Evolutionary conservation across 805 yeast species (phyloP), one percentile per base, ranked within the genome.

Genomic region (Sugiyamaella mastotermitis): DNA sequence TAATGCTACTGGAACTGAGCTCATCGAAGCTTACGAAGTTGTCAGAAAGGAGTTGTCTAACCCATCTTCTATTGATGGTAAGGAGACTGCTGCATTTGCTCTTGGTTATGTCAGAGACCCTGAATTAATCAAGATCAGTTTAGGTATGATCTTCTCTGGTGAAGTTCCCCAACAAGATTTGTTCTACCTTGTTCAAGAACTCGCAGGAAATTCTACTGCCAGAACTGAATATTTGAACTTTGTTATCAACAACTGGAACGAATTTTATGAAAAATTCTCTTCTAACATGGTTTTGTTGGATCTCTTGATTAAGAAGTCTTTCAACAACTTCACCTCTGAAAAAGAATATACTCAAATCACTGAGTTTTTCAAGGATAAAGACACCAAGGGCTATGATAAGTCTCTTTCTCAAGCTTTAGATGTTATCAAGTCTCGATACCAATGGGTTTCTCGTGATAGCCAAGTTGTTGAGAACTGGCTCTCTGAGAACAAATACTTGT

Each of bases 341-440:
- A 61, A 60, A 17, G 62, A 63, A 38, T 50, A 51, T 18, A 51
- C 45, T 9, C 72, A 68, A 35, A 61, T 71, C 20, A 55, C 55
- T 23, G 39, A 34, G 6, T 76, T 75, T 53, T 77, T 76, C 50
- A 51, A 46, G 6, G 57, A 53, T 38, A 68, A 66, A 53, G 72
- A 75, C 45, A 64, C 66, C 22, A 61, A 61, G 36, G 81, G 79
- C 5, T 77, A 71, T 45, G 81, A 76, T 48, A 68, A 78, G 55
- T 71, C 79, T 26, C 62, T 72, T 36, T 61, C 59, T 17, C 84
- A 80, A 58, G 68, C 71, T 13, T 56, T 78, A 55, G 86, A 80
- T 52, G 62, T 66, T 25, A 67, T 79, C 42, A 64, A 65, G 36
- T 66, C 72, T 31, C 65, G 69, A 42, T 61, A 69, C 10, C 56